A percentile compares a stretch with the other conserved stretches of the same genome.
phyloP scores from a whole-genome alignment of 140 eudicot species.

The Cichorium intybus region DNA sequence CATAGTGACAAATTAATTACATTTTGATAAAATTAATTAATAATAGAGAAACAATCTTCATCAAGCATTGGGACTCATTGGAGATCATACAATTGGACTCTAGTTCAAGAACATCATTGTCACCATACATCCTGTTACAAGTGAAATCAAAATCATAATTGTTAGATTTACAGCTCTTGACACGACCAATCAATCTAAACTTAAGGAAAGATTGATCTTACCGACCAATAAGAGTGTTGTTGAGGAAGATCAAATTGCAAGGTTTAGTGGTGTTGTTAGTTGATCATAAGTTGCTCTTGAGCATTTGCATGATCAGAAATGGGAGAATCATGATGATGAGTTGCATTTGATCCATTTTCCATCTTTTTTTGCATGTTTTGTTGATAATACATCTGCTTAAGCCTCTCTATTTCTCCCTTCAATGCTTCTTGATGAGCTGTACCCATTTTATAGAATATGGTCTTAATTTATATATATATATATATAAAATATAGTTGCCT shows the following conservation, averaged over 20 bases:
- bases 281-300: constrained; percentile 58
- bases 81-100: constrained; percentile 20
- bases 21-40: constrained; percentile 15
- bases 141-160: background rate
- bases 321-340: constrained; percentile 37
- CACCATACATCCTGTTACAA: constrained; percentile 20
- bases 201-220: constrained; percentile 6
- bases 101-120: constrained; percentile 1
- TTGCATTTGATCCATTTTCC: constrained; percentile 35
- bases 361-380: constrained; percentile 56
- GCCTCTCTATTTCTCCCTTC: constrained; percentile 89
- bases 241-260: constrained; percentile 3
- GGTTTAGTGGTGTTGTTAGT: constrained; percentile 24
- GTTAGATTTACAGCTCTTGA: background rate
- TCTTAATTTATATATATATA: background rate
- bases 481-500: constrained; percentile 21
- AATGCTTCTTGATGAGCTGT: constrained; percentile 96
- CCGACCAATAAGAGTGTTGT: constrained; percentile 10
- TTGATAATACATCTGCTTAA: constrained; percentile 72
- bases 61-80: constrained; percentile 8
- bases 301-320: constrained; percentile 38
- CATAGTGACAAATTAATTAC: constrained; percentile 30
- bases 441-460: background rate
- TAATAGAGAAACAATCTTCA: constrained; percentile 16
- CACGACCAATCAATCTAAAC: background rate